phyloP scores from a whole-genome alignment of 495 filamentous ascomycete species.

The Aspergillus wentii region DNA sequence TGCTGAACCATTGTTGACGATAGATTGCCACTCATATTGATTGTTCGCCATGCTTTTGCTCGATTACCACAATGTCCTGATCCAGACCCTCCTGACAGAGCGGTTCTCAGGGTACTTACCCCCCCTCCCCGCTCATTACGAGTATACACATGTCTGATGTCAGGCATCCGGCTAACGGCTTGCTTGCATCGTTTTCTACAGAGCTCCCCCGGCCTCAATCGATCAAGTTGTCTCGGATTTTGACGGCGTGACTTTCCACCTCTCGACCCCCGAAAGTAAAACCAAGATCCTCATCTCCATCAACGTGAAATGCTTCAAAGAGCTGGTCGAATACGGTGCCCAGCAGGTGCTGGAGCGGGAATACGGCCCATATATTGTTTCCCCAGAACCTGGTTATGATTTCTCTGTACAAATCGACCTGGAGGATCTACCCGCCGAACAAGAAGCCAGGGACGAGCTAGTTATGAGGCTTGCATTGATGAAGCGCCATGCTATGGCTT shows the following conservation, averaged over 20 bases:
- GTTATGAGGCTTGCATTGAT: slow-evolving; percentile 79
- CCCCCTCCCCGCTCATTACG: slow-evolving; percentile 14
- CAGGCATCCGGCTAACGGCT: slow-evolving; percentile 34
- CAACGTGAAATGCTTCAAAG: slow-evolving; percentile 86
- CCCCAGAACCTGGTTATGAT: slow-evolving; percentile 86
- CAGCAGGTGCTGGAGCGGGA: slow-evolving; percentile 86
- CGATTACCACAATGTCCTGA: slow-evolving; percentile 97
- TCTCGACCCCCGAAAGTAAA: slow-evolving; percentile 91
- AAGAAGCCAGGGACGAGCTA: slow-evolving; percentile 77
- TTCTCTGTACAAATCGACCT: slow-evolving; percentile 89
- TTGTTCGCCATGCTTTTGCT: slow-evolving; percentile 85
- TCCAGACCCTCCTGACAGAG: slow-evolving; percentile 92
- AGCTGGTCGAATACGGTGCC: slow-evolving; percentile 89
- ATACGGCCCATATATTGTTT: slow-evolving; percentile 86
- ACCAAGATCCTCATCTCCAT: slow-evolving; percentile 91
- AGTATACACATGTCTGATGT: slow-evolving; percentile 22
- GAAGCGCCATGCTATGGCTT: slow-evolving; percentile 97
- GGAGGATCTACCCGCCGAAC: slow-evolving; percentile 75
- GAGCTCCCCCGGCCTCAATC: slow-evolving; percentile 77
- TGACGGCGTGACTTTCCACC: slow-evolving; percentile 94
- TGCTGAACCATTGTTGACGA: too few relatives aligned
- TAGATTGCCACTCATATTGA: too few relatives aligned
- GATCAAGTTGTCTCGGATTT: slow-evolving; percentile 98
- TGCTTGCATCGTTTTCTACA: slow-evolving; percentile 31
- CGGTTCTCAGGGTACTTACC: slow-evolving; percentile 76